Conservation (phyloP, 495 filamentous ascomycete species). For the Tuber magnatum region DNA sequence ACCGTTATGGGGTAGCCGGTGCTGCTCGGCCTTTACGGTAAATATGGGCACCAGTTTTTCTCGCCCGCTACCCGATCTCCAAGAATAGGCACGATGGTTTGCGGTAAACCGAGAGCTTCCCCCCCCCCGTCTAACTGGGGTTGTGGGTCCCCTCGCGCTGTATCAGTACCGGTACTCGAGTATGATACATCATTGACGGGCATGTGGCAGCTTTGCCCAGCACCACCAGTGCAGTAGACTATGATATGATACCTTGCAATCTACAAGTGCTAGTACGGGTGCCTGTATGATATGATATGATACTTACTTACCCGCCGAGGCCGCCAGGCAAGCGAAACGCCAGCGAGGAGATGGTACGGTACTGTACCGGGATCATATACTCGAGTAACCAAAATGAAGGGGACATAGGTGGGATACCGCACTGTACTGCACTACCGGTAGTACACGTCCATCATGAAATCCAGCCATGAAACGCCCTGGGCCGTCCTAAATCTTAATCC, state of each 20-base stretch:
- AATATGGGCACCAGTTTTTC: not conserved
- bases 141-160: not conserved
- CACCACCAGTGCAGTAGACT: no score
- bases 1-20: not conserved
- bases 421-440: no score
- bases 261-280: no score
- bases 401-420: not conserved
- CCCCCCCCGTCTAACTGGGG: not conserved
- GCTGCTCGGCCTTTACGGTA: not conserved
- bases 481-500: not conserved
- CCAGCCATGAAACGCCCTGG: not conserved
- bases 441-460: not conserved
- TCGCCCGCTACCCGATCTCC: not conserved
- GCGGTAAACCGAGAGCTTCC: not conserved
- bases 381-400: not conserved
- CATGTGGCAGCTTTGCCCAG: not conserved
- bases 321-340: not conserved
- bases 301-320: not conserved
- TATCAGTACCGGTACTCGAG: no score
- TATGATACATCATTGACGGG: not conserved
- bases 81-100: not conserved
- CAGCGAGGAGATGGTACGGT: not conserved
- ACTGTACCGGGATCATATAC: not conserved
- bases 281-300: no score
- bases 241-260: not conserved